Evolutionary conservation across 1,284 basidiomycete species (phyloP).

Genomic region (Melampsora medusae): DNA sequence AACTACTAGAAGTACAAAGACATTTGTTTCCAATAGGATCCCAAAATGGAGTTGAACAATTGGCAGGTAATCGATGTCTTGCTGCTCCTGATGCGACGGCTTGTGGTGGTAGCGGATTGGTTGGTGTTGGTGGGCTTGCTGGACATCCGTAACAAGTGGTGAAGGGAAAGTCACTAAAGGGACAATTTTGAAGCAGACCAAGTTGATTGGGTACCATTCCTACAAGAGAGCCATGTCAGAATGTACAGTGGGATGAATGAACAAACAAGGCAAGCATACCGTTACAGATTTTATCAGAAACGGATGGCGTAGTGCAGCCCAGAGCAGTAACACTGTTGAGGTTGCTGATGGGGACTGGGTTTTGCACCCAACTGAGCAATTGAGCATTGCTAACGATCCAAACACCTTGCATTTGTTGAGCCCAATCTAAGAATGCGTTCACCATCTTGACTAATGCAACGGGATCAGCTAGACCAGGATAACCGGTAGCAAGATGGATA

Average conservation of each 20-base stretch:
- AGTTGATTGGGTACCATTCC: slow-evolving; percentile 46
- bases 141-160: slow-evolving; percentile 71
- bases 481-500: slow-evolving; percentile 68
- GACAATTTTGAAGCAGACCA: slow-evolving; percentile 64
- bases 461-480: slow-evolving; percentile 62
- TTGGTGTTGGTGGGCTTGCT: slow-evolving; percentile 60
- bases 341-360: slow-evolving; percentile 67
- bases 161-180: slow-evolving; percentile 72
- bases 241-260: not conserved
- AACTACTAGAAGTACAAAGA: slow-evolving; percentile 62
- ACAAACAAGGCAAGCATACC: slow-evolving; percentile 60
- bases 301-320: slow-evolving; percentile 65
- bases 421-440: slow-evolving; percentile 77
- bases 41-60: slow-evolving; percentile 76
- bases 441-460: slow-evolving; percentile 68
- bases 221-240: not conserved
- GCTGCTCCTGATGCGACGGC: slow-evolving; percentile 58
- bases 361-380: slow-evolving; percentile 70
- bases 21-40: slow-evolving; percentile 69
- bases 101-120: slow-evolving; percentile 68
- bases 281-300: slow-evolving; percentile 66
- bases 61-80: slow-evolving; percentile 60
- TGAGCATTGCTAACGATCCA: slow-evolving; percentile 76
- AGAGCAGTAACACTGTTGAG: slow-evolving; percentile 62
- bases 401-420: slow-evolving; percentile 67